phyloP scores from a whole-genome alignment of 1,284 basidiomycete species.

The Papiliotrema fonsecae region DNA sequence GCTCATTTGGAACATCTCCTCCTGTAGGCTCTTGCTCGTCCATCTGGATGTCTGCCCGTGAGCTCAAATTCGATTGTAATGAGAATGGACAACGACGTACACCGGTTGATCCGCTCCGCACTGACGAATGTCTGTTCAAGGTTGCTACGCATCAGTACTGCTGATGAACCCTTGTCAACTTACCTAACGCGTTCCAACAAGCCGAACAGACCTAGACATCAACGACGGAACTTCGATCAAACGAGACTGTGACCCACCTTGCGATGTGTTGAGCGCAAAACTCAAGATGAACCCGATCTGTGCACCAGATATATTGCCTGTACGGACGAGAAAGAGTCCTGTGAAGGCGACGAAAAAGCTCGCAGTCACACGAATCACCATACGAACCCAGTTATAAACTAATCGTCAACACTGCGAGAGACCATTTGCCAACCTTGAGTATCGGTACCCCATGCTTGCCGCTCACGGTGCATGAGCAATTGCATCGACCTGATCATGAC shows the following conservation, averaged over 20 bases:
- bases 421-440: conserved; percentile 21
- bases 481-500: conserved; percentile 39
- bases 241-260: conserved; percentile 22
- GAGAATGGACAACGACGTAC: conserved; percentile 27
- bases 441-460: conserved; percentile 31
- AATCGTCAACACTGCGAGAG: background rate
- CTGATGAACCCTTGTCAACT: background rate
- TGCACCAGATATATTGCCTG: conserved; percentile 40
- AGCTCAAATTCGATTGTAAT: conserved; percentile 46
- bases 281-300: conserved; percentile 49
- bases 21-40: conserved; percentile 23
- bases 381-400: conserved; percentile 38
- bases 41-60: conserved; percentile 44
- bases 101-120: conserved; percentile 50
- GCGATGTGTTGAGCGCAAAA: conserved; percentile 44
- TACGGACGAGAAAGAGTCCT: conserved; percentile 48
- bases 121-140: conserved; percentile 42
- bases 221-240: background rate
- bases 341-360: conserved; percentile 37
- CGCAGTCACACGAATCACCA: conserved; percentile 27
- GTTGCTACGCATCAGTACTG: conserved; percentile 17
- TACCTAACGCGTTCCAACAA: conserved; percentile 2
- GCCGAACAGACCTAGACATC: conserved; percentile 26
- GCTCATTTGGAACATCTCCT: conserved; percentile 45
- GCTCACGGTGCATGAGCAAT: conserved; percentile 34